Percentiles rank a stretch among this genome's conserved stretches.
Conservation (phyloP, 1,284 basidiomycete species). For the Puccinia polysora region DNA sequence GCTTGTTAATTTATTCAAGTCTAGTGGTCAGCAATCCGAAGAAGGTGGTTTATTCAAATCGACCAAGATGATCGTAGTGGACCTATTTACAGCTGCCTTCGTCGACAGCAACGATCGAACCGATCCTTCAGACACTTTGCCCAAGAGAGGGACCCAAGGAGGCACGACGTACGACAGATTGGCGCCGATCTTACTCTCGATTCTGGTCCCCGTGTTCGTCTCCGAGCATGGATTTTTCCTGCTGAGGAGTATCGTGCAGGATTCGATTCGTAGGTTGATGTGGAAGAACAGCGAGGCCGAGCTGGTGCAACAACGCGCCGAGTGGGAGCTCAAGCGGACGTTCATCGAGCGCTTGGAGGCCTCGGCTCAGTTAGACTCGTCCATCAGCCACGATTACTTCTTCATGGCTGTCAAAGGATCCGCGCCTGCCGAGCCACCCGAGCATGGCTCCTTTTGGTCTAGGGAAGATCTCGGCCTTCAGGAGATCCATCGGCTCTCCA, state of each 20-base stretch:
- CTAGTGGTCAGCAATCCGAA: not conserved
- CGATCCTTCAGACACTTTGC: conserved; percentile 13
- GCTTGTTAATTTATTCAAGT: conserved; percentile 75
- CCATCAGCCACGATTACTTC: not conserved
- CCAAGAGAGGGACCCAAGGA: not conserved
- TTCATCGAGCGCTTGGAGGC: conserved; percentile 23
- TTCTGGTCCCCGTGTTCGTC: conserved; percentile 49
- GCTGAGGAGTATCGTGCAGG: conserved; percentile 46
- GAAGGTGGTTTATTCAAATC: not conserved
- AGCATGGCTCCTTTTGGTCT: conserved; percentile 26
- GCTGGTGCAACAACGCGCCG: conserved; percentile 47
- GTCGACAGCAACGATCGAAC: conserved; percentile 46
- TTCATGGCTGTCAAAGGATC: not conserved
- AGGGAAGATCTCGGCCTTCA: conserved; percentile 14
- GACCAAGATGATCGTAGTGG: conserved; percentile 42
- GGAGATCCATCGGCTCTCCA: no score
- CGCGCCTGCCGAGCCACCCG: not conserved
- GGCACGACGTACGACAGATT: not conserved
- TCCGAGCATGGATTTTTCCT: conserved; percentile 51
- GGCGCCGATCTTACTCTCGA: conserved; percentile 46
- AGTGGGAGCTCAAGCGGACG: conserved; percentile 47
- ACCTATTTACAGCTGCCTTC: conserved; percentile 46
- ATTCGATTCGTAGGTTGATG: conserved; percentile 49
- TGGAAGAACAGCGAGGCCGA: conserved; percentile 51
- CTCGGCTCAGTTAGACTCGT: not conserved